Conservation (phyloP, 73 alveolate species). For the Symbiodinium pilosum region DNA sequence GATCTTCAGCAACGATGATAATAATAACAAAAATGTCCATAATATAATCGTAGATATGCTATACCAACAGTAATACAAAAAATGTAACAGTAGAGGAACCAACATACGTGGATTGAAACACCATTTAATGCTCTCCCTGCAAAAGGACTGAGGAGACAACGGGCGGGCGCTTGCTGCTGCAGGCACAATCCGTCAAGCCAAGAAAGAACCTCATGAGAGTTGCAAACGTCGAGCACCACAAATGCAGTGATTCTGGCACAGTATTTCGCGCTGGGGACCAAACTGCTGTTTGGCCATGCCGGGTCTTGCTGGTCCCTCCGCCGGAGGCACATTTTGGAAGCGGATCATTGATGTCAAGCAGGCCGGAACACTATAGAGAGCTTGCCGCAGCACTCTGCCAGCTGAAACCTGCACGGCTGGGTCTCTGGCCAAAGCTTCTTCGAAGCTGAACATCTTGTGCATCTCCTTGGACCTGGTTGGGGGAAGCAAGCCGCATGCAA, state of each 20-base stretch:
- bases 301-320: neutral
- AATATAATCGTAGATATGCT: too few relatives aligned
- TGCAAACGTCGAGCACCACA: neutral
- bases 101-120: too few relatives aligned
- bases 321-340: too few relatives aligned
- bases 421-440: slow-evolving; percentile 55
- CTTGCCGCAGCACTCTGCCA: neutral
- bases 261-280: neutral
- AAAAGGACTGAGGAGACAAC: neutral
- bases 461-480: slow-evolving; percentile 78
- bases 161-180: neutral
- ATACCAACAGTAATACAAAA: too few relatives aligned
- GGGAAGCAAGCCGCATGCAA: neutral
- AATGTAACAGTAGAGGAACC: too few relatives aligned
- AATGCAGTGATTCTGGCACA: neutral
- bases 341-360: neutral
- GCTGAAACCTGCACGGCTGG: neutral
- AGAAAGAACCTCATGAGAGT: neutral
- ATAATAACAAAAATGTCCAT: too few relatives aligned
- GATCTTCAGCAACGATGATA: too few relatives aligned
- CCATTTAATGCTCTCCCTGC: too few relatives aligned
- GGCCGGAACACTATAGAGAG: neutral
- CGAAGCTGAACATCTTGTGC: slow-evolving; percentile 94
- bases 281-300: neutral
- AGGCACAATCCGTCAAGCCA: slow-evolving; percentile 13